Evolutionary conservation across 2,329 filamentous ascomycete species (phyloP).

Genomic region (Botrytis tulipae): DNA sequence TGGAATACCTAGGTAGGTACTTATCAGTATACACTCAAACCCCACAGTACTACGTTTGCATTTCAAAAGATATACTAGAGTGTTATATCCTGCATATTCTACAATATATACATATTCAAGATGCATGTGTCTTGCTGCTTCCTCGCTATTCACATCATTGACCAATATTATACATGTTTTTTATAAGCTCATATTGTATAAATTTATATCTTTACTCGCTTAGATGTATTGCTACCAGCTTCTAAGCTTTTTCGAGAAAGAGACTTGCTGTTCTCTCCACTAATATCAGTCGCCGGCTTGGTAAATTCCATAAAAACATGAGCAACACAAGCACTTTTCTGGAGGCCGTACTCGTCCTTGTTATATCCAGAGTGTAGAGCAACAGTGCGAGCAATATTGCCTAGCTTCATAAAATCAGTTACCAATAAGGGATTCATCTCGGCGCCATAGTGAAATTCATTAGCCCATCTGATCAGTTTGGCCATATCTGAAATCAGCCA

Average conservation of each 20-base stretch:
- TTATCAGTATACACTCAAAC: not conserved
- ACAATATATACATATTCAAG: not conserved
- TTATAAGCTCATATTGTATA: not conserved
- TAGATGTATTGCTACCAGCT: not conserved
- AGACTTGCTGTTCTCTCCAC: not conserved
- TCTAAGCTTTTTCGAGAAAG: not conserved
- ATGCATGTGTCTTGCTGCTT: not conserved
- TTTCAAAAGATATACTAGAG: too few species aligned
- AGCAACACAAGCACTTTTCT: not conserved
- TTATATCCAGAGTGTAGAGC: not conserved
- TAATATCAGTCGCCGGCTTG: not conserved
- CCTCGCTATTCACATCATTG: not conserved
- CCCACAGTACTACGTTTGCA: not conserved
- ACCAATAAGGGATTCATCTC: constrained; percentile 2
- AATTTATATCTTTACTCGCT: not conserved
- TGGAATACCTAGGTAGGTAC: not conserved
- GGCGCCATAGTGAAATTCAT: not conserved
- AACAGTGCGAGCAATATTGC: not conserved
- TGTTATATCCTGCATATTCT: too few species aligned
- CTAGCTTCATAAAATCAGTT: constrained; percentile 1
- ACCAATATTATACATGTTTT: not conserved
- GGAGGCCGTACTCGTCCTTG: not conserved
- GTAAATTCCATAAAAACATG: not conserved
- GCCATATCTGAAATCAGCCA: constrained; percentile 3
- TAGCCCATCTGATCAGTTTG: not conserved